A percentile compares a stretch with the other conserved stretches of the same genome.
Conservation (phyloP, 176 grass and related monocot species). For the Carex pumila region DNA sequence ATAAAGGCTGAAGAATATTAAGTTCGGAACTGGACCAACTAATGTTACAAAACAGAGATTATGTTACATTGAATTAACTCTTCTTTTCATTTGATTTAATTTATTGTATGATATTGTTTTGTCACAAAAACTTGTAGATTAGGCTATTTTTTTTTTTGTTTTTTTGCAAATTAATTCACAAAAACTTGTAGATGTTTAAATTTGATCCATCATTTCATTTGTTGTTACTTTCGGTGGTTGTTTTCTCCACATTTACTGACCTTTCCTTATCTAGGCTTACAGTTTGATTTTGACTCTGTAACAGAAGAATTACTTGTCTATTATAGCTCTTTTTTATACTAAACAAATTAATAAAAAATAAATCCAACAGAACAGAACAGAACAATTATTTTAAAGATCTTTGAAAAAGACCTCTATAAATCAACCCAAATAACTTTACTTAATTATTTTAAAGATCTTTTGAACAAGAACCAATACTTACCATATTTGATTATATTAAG, state of each 20-base stretch:
- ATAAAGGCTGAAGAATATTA: neutral
- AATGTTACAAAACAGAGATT: neutral
- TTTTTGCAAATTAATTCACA: neutral
- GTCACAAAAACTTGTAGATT: no score
- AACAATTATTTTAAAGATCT: neutral
- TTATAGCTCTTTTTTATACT: neutral
- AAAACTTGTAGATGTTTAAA: neutral
- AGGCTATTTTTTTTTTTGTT: no score
- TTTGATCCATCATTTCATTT: neutral
- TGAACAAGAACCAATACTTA: neutral
- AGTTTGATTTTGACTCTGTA: conserved; percentile 16
- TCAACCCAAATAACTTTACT: neutral
- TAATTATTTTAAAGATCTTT: neutral
- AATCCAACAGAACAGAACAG: neutral
- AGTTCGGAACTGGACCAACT: neutral
- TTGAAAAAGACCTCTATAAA: neutral
- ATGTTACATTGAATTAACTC: neutral
- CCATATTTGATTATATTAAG: no score
- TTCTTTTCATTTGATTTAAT: neutral
- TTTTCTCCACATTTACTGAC: conserved; percentile 2
- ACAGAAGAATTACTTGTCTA: conserved; percentile 1
- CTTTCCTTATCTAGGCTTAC: neutral
- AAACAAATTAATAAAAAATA: neutral
- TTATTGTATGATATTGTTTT: neutral
- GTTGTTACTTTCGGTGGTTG: neutral